These are phyloP conservation scores for Poa pratensis DNA, from an alignment of 176 grass and related monocot species.

Conservation along the genomic window DNA sequence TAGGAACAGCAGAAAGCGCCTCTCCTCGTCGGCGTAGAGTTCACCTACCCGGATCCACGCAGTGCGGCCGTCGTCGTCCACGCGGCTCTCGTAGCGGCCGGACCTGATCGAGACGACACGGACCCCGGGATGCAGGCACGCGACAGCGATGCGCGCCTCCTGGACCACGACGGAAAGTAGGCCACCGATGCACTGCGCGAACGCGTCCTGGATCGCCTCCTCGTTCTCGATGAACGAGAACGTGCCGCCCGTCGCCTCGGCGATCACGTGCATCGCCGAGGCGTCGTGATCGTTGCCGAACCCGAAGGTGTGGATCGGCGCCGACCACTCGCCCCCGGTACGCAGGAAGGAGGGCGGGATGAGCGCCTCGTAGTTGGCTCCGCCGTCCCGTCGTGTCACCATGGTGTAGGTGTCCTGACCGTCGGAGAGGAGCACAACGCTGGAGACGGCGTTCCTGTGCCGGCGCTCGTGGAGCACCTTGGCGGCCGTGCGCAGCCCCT, in stretches of 20 bases:
- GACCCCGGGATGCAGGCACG: constrained; percentile 32
- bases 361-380: constrained; percentile 49
- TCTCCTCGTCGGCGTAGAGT: constrained; percentile 65
- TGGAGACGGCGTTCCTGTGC: constrained; percentile 61
- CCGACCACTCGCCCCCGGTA: background rate
- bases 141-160: constrained; percentile 35
- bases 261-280: constrained; percentile 62
- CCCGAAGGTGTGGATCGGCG: constrained; percentile 77
- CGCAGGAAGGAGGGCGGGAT: constrained; percentile 45
- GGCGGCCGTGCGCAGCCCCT: constrained; percentile 56
- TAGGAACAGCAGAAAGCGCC: constrained; percentile 58
- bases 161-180: constrained; percentile 67
- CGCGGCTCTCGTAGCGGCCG: constrained; percentile 55
- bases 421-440: constrained; percentile 77
- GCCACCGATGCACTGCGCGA: constrained; percentile 84
- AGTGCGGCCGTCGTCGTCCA: constrained; percentile 42
- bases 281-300: constrained; percentile 83
- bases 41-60: constrained; percentile 45
- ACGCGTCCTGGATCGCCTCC: constrained; percentile 66
- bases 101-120: constrained; percentile 48
- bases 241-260: constrained; percentile 58
- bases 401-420: constrained; percentile 62
- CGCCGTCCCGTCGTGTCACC: background rate
- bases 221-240: constrained; percentile 80
- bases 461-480: constrained; percentile 60